phyloP scores from a whole-genome alignment of 805 yeast genomes.

The Yarrowia porcina region DNA sequence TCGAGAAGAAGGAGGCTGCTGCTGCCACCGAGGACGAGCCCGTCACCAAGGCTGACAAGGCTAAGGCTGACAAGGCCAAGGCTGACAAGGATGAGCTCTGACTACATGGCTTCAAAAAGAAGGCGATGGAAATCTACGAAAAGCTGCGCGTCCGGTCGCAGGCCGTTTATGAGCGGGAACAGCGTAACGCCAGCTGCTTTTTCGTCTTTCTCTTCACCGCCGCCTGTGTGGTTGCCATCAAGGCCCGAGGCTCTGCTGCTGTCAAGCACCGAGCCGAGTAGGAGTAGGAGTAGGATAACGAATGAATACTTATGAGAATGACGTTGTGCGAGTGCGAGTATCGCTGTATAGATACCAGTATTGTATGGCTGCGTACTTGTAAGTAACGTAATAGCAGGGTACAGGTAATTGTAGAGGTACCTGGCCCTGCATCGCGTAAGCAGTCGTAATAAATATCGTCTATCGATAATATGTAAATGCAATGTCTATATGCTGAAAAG shows the following conservation, averaged over 20 bases:
- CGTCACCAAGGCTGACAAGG: constrained; percentile 31
- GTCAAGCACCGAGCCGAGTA: constrained; percentile 4
- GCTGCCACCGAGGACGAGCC: constrained; percentile 27
- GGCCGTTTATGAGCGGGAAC: constrained; percentile 21
- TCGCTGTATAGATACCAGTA: no score
- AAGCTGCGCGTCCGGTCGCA: not conserved
- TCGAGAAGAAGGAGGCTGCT: not conserved
- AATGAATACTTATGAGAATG: no score
- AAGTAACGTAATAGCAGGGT: no score
- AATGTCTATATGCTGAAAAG: constrained; percentile 8
- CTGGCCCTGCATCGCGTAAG: no score
- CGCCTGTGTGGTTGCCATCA: constrained; percentile 4
- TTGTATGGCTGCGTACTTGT: not conserved
- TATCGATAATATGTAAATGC: not conserved
- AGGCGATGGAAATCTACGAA: not conserved
- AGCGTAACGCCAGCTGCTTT: constrained; percentile 12
- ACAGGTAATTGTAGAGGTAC: no score
- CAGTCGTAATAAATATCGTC: no score
- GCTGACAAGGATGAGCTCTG: constrained; percentile 34
- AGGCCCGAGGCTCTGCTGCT: not conserved
- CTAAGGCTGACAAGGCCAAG: constrained; percentile 19
- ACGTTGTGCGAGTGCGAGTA: no score
- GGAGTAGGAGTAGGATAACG: no score
- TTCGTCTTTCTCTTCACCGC: constrained; percentile 8
- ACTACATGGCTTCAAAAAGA: constrained; percentile 27